These are phyloP conservation scores for Boletus rufocinnamomeus DNA, from an alignment of 768 basidiomycete species.

Conservation along the genomic window DNA sequence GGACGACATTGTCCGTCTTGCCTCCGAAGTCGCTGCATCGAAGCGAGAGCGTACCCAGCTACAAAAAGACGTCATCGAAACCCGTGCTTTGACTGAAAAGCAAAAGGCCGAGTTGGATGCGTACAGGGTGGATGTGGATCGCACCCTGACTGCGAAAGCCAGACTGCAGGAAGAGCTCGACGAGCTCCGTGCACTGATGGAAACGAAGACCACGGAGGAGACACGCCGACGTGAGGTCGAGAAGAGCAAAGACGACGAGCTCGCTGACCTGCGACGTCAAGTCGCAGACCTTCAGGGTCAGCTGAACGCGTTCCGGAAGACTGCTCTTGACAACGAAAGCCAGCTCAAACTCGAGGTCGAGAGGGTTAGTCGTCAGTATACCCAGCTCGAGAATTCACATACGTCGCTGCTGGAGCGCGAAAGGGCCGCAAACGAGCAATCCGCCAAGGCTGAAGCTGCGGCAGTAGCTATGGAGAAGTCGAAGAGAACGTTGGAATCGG, in stretches of 20 bases:
- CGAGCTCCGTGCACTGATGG: constrained; percentile 78
- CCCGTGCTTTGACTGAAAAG: constrained; percentile 69
- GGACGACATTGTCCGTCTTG: constrained; percentile 58
- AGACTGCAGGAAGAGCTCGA: constrained; percentile 84
- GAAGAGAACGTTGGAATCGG: constrained; percentile 68
- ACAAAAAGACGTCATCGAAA: constrained; percentile 61
- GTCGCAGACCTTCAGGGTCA: constrained; percentile 63
- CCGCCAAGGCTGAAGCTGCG: constrained; percentile 48
- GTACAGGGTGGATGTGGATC: constrained; percentile 55
- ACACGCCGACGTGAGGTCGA: constrained; percentile 81
- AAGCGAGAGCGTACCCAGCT: constrained; percentile 56
- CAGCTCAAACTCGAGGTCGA: constrained; percentile 79
- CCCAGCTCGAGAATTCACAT: constrained; percentile 59
- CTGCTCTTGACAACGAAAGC: constrained; percentile 64
- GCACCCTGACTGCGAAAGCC: constrained; percentile 45
- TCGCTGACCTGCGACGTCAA: constrained; percentile 68
- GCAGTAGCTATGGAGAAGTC: constrained; percentile 66
- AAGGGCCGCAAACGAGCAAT: constrained; percentile 49
- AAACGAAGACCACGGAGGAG: constrained; percentile 86
- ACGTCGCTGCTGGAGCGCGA: constrained; percentile 65
- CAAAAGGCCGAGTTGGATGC: constrained; percentile 62
- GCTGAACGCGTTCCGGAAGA: constrained; percentile 62
- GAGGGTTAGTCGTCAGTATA: constrained; percentile 57
- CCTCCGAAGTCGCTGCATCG: constrained; percentile 52
- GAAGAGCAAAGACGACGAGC: constrained; percentile 84